phyloP scores from a whole-genome alignment of 805 yeast genomes.

The Ogataea salicorniae region DNA sequence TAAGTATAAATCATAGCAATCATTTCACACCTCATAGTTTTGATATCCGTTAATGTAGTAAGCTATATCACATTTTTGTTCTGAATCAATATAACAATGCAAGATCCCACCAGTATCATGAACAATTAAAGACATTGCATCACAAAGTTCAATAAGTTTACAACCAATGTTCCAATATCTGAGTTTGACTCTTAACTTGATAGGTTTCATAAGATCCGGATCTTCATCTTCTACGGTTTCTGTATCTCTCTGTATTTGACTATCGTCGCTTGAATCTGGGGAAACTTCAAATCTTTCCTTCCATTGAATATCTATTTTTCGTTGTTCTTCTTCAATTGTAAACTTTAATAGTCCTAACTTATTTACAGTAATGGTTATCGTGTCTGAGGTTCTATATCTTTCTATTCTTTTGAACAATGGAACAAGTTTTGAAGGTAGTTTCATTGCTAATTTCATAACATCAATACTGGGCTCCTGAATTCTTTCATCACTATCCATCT shows the following conservation, averaged over 20 bases:
- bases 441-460: conserved; percentile 51
- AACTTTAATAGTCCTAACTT: conserved; percentile 46
- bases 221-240: conserved; percentile 10
- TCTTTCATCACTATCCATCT: conserved; percentile 46
- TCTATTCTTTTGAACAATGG: conserved; percentile 59
- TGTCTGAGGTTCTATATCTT: conserved; percentile 52
- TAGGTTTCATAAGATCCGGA: conserved; percentile 24
- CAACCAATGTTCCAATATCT: conserved; percentile 68
- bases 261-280: conserved; percentile 22
- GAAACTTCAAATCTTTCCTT: conserved; percentile 46
- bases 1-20: neutral
- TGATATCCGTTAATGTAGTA: conserved; percentile 48
- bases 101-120: conserved; percentile 49
- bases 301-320: conserved; percentile 54
- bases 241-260: neutral
- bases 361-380: conserved; percentile 46
- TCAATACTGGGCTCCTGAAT: conserved; percentile 61
- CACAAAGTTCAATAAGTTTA: conserved; percentile 54
- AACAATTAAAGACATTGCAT: conserved; percentile 54
- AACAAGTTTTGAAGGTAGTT: conserved; percentile 43
- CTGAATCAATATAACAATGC: conserved; percentile 62
- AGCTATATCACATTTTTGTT: conserved; percentile 58
- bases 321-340: conserved; percentile 50
- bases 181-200: conserved; percentile 46
- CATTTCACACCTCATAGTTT: conserved; percentile 3